Percentiles rank a stretch among this genome's conserved stretches.
These are phyloP conservation scores for Trichoderma hamatum DNA, from an alignment of 2,329 filamentous ascomycete genomes.

Conservation along the genomic window DNA sequence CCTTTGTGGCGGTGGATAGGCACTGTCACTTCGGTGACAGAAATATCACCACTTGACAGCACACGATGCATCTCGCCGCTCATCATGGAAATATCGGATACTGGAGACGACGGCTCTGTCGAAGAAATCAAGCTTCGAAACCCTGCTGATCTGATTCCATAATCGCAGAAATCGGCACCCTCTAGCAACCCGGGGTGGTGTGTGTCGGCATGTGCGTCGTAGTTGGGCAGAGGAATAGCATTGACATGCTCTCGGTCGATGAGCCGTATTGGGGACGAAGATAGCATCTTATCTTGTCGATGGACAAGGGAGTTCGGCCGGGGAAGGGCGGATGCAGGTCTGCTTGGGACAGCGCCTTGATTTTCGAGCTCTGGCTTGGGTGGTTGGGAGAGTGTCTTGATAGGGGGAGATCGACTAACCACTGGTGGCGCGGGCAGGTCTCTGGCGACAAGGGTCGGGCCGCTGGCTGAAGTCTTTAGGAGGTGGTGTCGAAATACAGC, in stretches of 20 bases:
- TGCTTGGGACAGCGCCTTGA: constrained; percentile 1
- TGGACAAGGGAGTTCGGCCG: background rate
- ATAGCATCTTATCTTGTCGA: background rate
- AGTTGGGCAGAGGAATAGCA: background rate
- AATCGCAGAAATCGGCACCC: constrained; percentile 31
- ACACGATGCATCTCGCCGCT: constrained; percentile 30
- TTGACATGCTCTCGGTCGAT: constrained; percentile 9
- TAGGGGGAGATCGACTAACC: constrained; percentile 26
- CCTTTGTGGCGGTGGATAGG: constrained; percentile 29
- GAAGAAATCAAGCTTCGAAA: constrained; percentile 19
- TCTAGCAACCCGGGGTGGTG: constrained; percentile 31
- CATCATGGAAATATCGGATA: constrained; percentile 28
- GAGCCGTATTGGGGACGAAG: constrained; percentile 1
- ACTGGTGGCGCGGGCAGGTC: constrained; percentile 31
- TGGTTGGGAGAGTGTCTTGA: background rate
- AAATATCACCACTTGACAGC: constrained; percentile 28
- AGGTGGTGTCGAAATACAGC: constrained; percentile 31
- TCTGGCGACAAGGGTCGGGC: constrained; percentile 31
- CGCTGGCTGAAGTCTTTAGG: constrained; percentile 33
- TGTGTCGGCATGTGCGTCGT: constrained; percentile 1
- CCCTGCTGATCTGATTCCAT: constrained; percentile 23
- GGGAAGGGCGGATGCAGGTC: background rate
- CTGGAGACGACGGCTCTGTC: constrained; percentile 28
- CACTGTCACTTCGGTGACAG: constrained; percentile 27
- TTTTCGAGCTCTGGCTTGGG: constrained; percentile 25